These are phyloP conservation scores for Coniophora puteana DNA, from an alignment of 1,284 basidiomycete genomes.

Conservation along the genomic window DNA sequence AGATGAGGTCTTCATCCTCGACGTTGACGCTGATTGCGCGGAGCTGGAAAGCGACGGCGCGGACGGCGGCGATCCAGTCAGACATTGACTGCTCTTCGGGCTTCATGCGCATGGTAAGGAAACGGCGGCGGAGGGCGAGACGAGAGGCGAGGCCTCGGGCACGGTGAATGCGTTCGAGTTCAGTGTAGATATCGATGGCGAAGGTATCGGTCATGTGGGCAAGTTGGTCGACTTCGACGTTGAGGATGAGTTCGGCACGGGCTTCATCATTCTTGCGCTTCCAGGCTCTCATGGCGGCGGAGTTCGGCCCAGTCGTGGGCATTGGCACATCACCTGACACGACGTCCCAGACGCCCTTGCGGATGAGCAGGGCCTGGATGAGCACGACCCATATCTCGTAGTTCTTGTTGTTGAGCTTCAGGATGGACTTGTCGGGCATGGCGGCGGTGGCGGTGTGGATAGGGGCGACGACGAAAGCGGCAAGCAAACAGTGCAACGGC, in stretches of 20 bases:
- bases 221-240: constrained; percentile 28
- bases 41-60: constrained; percentile 19
- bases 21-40: constrained; percentile 18
- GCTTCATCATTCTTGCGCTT: too few relatives aligned
- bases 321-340: too few relatives aligned
- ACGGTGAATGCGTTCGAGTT: constrained; percentile 25
- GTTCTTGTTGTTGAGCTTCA: constrained; percentile 25
- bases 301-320: constrained; percentile 7
- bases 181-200: constrained; percentile 27
- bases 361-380: constrained; percentile 28
- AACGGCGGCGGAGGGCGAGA: constrained; percentile 20
- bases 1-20: constrained; percentile 27
- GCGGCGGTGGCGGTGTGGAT: too few relatives aligned
- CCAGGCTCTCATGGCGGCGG: too few relatives aligned
- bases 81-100: constrained; percentile 21
- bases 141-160: constrained; percentile 27
- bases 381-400: constrained; percentile 28
- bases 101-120: constrained; percentile 26
- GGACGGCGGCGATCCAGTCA: constrained; percentile 28
- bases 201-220: constrained; percentile 23
- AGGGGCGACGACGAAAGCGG: too few relatives aligned
- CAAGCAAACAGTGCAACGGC: too few relatives aligned
- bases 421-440: too few relatives aligned
- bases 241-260: constrained; percentile 28
- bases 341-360: constrained; percentile 18